Conservation (phyloP, 208 protist genomes). For the Phytomonas serpens region DNA sequence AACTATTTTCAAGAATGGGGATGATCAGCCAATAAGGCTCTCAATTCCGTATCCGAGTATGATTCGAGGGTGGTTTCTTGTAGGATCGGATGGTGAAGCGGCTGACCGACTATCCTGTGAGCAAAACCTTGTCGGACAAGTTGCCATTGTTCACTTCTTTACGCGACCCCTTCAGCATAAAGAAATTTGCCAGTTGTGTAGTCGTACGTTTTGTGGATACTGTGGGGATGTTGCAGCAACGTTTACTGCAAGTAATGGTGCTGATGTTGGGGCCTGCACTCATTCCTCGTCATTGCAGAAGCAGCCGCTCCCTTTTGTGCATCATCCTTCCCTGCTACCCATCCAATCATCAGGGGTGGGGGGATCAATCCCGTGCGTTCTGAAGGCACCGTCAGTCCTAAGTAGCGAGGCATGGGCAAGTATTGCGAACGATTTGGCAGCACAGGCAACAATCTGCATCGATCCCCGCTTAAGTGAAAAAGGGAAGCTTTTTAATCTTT, state of each 20-base stretch:
- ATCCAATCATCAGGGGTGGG: neutral
- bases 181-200: neutral
- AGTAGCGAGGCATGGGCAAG: neutral
- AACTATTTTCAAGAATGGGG: slow-evolving; percentile 41
- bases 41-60: slow-evolving; percentile 44
- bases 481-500: slow-evolving; percentile 73
- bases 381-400: neutral
- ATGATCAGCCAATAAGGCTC: slow-evolving; percentile 16
- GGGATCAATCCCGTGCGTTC: neutral
- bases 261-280: slow-evolving; percentile 1
- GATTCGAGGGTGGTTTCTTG: slow-evolving; percentile 34
- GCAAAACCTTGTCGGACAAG: slow-evolving; percentile 54
- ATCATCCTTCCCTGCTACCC: neutral
- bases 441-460: slow-evolving; percentile 50
- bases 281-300: neutral
- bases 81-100: slow-evolving; percentile 51
- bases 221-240: slow-evolving; percentile 4
- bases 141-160: slow-evolving; percentile 63
- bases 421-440: slow-evolving; percentile 27
- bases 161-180: neutral
- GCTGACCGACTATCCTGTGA: slow-evolving; percentile 33
- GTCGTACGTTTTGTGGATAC: slow-evolving; percentile 8
- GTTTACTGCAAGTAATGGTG: slow-evolving; percentile 2
- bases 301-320: slow-evolving; percentile 2
- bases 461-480: slow-evolving; percentile 69